Evolutionary conservation across 2,329 filamentous ascomycete genomes (phyloP).

Genomic region (Phaeosphaeria sp.): DNA sequence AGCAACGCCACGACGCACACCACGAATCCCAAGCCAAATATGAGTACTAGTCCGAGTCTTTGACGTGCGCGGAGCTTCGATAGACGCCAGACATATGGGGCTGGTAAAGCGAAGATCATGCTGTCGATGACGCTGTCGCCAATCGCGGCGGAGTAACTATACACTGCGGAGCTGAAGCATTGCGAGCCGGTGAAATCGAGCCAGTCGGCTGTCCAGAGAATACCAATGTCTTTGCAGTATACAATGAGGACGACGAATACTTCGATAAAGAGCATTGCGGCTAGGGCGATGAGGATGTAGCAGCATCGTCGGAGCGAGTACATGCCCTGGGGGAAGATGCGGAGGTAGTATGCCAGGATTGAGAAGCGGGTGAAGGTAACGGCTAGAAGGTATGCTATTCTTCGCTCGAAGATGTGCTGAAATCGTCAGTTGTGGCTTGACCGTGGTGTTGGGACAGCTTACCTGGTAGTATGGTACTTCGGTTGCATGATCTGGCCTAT

Average conservation of each 20-base stretch:
- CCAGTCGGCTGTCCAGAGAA: slow-evolving; percentile 31
- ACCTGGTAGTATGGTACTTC: slow-evolving; percentile 34
- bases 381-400: slow-evolving; percentile 46
- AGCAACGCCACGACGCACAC: slow-evolving; percentile 35
- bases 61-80: slow-evolving; percentile 27
- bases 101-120: slow-evolving; percentile 34
- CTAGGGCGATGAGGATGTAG: slow-evolving; percentile 25
- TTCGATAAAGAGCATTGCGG: slow-evolving; percentile 24
- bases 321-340: slow-evolving; percentile 41
- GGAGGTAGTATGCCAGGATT: slow-evolving; percentile 44
- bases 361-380: slow-evolving; percentile 43
- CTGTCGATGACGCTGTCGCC: slow-evolving; percentile 33
- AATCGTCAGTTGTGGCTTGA: not conserved
- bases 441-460: not conserved
- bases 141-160: slow-evolving; percentile 36
- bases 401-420: slow-evolving; percentile 36
- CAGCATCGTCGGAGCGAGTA: slow-evolving; percentile 21
- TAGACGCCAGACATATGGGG: slow-evolving; percentile 33
- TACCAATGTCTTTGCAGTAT: slow-evolving; percentile 29
- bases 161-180: slow-evolving; percentile 34
- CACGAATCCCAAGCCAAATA: slow-evolving; percentile 34
- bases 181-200: slow-evolving; percentile 24
- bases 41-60: slow-evolving; percentile 25
- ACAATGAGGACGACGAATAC: slow-evolving; percentile 31
- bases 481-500: slow-evolving; percentile 22